Evolutionary conservation across 2,329 filamentous ascomycete species (phyloP).

Genomic region (Pseudogymnoascus sp.): DNA sequence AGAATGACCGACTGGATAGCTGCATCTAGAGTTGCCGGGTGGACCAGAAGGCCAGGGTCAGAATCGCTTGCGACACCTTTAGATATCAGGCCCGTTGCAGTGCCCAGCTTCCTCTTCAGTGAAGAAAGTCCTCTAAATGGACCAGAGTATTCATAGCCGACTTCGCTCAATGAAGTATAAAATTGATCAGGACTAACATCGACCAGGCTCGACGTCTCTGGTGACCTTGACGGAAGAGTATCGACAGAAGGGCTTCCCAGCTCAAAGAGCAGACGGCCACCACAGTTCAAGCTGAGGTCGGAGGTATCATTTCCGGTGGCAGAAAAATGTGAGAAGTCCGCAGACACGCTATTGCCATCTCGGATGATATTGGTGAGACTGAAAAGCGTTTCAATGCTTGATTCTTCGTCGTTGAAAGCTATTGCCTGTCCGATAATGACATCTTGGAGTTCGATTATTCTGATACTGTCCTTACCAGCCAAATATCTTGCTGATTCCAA

Average conservation of each 20-base stretch:
- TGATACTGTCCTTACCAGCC: conserved; percentile 20
- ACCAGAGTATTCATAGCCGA: conserved; percentile 19
- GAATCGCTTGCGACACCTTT: background rate
- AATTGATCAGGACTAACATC: conserved; percentile 17
- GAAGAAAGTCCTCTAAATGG: conserved; percentile 15
- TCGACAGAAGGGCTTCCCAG: background rate
- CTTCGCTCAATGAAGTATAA: conserved; percentile 13
- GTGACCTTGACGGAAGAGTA: conserved; percentile 8
- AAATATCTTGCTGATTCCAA: conserved; percentile 32
- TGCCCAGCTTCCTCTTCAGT: conserved; percentile 12
- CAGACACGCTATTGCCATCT: background rate
- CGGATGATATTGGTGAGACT: conserved; percentile 7
- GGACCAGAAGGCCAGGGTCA: conserved; percentile 34
- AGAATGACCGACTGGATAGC: conserved; percentile 47
- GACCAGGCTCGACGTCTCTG: conserved; percentile 11
- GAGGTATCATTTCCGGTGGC: background rate
- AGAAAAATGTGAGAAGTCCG: conserved; percentile 9
- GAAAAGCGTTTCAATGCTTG: conserved; percentile 16
- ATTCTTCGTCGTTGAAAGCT: conserved; percentile 16
- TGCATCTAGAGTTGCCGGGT: conserved; percentile 49
- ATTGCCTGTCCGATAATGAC: conserved; percentile 16
- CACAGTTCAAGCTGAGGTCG: background rate
- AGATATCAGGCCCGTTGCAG: conserved; percentile 11
- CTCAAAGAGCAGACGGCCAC: background rate
- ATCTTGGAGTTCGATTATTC: conserved; percentile 30